Conservation (phyloP, 441 rosid species). For the Raphanus hybrid region DNA sequence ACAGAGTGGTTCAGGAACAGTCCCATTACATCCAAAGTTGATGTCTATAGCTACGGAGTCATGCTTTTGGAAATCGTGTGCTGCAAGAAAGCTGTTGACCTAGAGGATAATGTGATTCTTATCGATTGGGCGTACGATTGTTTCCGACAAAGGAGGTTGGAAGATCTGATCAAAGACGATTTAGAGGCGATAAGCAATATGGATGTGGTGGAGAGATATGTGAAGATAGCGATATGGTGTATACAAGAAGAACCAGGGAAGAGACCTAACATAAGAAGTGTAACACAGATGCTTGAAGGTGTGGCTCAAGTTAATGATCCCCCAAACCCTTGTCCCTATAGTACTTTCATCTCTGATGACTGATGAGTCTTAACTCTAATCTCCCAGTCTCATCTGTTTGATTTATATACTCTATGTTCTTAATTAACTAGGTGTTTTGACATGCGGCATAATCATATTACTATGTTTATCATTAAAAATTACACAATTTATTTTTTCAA, state of each 20-base stretch:
- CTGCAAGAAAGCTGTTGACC: conserved; percentile 48
- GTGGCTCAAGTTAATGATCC: conserved; percentile 42
- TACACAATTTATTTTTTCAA: too few species aligned
- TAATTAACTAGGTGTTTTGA: too few species aligned
- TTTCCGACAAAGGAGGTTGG: conserved; percentile 33
- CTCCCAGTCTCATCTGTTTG: not conserved
- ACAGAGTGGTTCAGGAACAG: conserved; percentile 52
- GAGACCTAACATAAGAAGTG: conserved; percentile 52
- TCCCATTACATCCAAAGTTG: conserved; percentile 59
- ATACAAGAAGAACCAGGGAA: conserved; percentile 52
- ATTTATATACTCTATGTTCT: too few species aligned
- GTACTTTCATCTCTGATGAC: not conserved
- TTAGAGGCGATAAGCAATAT: conserved; percentile 49
- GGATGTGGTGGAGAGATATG: conserved; percentile 46
- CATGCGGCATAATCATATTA: too few species aligned
- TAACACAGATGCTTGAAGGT: conserved; percentile 52
- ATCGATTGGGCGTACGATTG: conserved; percentile 59
- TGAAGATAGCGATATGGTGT: conserved; percentile 58
- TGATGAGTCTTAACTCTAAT: not conserved
- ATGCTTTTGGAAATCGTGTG: conserved; percentile 58
- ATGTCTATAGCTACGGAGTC: conserved; percentile 62
- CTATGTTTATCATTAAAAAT: too few species aligned
- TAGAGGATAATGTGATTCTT: conserved; percentile 44
- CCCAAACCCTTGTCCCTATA: conserved; percentile 40
- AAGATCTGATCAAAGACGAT: conserved; percentile 45